These are phyloP conservation scores for Trichosporon ovoides DNA, from an alignment of 1,284 basidiomycete genomes.

Conservation along the genomic window DNA sequence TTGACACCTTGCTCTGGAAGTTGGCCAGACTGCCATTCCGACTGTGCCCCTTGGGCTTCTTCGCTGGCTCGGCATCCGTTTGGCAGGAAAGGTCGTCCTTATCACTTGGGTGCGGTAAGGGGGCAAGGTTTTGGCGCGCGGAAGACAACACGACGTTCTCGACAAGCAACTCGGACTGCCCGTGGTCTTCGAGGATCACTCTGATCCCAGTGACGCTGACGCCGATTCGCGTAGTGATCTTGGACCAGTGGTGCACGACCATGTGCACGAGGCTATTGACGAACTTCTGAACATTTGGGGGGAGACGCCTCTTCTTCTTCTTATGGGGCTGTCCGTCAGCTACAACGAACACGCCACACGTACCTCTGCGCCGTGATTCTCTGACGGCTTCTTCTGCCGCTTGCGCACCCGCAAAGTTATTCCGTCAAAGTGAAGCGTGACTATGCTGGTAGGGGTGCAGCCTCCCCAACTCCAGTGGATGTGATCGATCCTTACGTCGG, in stretches of 20 bases:
- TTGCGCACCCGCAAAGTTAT: slow-evolving; percentile 27
- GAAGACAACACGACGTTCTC: slow-evolving; percentile 15
- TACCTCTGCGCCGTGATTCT: slow-evolving; percentile 9
- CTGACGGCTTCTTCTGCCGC: not conserved
- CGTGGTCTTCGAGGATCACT: slow-evolving; percentile 37
- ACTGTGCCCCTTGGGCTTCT: not conserved
- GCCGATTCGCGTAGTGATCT: slow-evolving; percentile 32
- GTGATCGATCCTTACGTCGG: slow-evolving; percentile 33
- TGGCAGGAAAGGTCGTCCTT: not conserved
- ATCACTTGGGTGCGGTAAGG: not conserved
- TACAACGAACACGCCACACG: not conserved
- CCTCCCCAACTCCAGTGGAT: slow-evolving; percentile 37
- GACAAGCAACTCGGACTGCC: slow-evolving; percentile 30
- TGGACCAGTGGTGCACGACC: slow-evolving; percentile 37
- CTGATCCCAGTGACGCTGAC: slow-evolving; percentile 33
- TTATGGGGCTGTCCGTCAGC: not conserved
- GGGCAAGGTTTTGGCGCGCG: not conserved
- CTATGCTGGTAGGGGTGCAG: slow-evolving; percentile 19
- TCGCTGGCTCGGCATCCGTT: not conserved
- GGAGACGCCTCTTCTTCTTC: slow-evolving; percentile 7
- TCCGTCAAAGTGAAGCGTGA: slow-evolving; percentile 39
- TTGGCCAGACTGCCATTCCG: not conserved
- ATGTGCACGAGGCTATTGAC: slow-evolving; percentile 23
- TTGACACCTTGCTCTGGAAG: slow-evolving; percentile 17
- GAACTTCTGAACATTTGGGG: slow-evolving; percentile 4